A percentile compares a stretch with the other conserved stretches of the same genome.
Conservation (phyloP, 768 basidiomycete genomes). For the Suillus plorans region DNA sequence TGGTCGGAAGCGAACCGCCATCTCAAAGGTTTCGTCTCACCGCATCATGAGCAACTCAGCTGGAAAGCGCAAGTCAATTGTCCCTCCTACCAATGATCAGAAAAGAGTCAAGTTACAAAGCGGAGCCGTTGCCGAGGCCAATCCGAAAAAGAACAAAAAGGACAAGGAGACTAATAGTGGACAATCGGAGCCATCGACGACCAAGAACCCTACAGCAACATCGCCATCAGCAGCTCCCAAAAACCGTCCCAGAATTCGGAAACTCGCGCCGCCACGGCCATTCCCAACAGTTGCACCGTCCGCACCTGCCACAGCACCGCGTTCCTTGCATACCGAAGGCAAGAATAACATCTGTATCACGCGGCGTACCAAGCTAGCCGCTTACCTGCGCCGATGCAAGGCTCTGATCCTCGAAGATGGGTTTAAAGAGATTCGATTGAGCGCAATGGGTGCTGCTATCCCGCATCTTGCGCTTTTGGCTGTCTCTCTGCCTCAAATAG, state of each 20-base stretch:
- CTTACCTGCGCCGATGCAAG: slow-evolving; percentile 79
- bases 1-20: not conserved
- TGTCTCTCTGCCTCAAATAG: slow-evolving; percentile 67
- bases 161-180: not conserved
- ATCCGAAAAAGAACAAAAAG: not conserved
- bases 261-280: slow-evolving; percentile 71
- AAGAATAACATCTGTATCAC: slow-evolving; percentile 81
- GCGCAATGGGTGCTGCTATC: slow-evolving; percentile 89
- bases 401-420: slow-evolving; percentile 70
- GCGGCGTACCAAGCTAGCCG: slow-evolving; percentile 69
- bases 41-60: not conserved
- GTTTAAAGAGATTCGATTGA: slow-evolving; percentile 74
- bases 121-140: not conserved
- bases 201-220: not conserved
- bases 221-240: not conserved
- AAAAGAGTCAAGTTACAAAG: not conserved
- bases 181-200: not conserved
- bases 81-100: not conserved
- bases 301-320: slow-evolving; percentile 80
- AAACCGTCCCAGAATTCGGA: slow-evolving; percentile 45
- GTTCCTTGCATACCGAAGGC: slow-evolving; percentile 74
- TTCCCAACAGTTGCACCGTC: slow-evolving; percentile 73
- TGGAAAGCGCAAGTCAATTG: not conserved
- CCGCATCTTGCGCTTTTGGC: slow-evolving; percentile 72
- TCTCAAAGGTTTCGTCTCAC: not conserved